phyloP scores from a whole-genome alignment of 2,329 filamentous ascomycete genomes.

The Canariomyces notabilis region DNA sequence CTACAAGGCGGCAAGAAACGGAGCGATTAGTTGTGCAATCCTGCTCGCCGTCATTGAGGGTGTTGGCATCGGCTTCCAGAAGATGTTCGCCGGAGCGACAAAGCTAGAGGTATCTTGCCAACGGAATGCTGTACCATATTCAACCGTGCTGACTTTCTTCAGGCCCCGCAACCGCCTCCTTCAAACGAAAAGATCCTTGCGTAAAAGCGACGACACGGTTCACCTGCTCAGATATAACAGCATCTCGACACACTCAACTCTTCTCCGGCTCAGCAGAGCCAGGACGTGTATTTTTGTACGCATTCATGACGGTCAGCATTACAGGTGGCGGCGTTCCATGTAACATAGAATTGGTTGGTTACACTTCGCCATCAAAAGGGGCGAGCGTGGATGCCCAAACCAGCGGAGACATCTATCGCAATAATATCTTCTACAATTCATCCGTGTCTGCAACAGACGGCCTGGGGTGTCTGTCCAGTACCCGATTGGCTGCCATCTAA shows the following conservation, averaged over 20 bases:
- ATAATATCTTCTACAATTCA: slow-evolving; percentile 21
- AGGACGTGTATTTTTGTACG: slow-evolving; percentile 25
- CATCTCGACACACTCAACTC: slow-evolving; percentile 23
- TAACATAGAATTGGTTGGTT: slow-evolving; percentile 27
- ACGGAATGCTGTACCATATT: not conserved
- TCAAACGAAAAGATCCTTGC: slow-evolving; percentile 21
- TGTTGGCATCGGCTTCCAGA: slow-evolving; percentile 71
- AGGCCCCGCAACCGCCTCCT: slow-evolving; percentile 24
- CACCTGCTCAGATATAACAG: slow-evolving; percentile 8
- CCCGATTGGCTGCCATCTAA: not conserved
- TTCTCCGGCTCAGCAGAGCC: slow-evolving; percentile 12
- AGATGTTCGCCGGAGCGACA: slow-evolving; percentile 26
- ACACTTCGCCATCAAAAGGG: slow-evolving; percentile 14
- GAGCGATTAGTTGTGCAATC: slow-evolving; percentile 92
- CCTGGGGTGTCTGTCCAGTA: not conserved
- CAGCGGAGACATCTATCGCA: slow-evolving; percentile 18
- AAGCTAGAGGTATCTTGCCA: slow-evolving; percentile 24
- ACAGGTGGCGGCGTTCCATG: slow-evolving; percentile 26
- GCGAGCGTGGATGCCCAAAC: slow-evolving; percentile 11
- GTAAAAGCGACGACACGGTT: slow-evolving; percentile 11
- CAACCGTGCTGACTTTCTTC: slow-evolving; percentile 2
- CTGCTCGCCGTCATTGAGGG: slow-evolving; percentile 95
- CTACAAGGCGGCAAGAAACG: slow-evolving; percentile 86
- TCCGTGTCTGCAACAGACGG: not conserved
- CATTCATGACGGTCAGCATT: slow-evolving; percentile 28